A percentile compares a stretch with the other conserved stretches of the same genome.
Conservation (phyloP, 495 filamentous ascomycete species). For the Tuber umbilicatum region DNA sequence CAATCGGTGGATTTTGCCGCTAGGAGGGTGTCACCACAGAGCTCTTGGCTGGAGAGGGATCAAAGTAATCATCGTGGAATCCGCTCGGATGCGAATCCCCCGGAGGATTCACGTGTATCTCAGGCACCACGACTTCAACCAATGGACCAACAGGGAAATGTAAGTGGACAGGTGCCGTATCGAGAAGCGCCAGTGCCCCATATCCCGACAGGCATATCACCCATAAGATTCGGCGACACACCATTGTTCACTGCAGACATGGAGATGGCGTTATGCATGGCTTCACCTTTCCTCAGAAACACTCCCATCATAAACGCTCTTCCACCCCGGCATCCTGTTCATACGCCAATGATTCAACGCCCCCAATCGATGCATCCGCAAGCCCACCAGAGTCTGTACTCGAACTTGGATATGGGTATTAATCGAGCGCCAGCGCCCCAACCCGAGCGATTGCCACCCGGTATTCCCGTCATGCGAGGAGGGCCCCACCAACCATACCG, state of each 20-base stretch:
- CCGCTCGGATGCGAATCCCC: constrained; percentile 1
- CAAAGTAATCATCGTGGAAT: neutral
- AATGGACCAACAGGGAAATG: neutral
- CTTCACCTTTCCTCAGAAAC: constrained; percentile 2
- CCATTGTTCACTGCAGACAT: neutral
- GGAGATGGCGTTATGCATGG: constrained; percentile 1
- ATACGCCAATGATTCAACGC: constrained; percentile 2
- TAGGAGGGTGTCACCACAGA: neutral
- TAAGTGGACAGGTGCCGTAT: neutral
- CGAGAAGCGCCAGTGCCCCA: neutral
- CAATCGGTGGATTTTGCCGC: neutral
- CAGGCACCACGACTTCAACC: neutral
- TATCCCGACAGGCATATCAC: neutral
- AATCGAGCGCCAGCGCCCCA: neutral
- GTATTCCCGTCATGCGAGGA: neutral
- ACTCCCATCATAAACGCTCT: constrained; percentile 1
- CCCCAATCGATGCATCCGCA: neutral
- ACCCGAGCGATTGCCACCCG: neutral
- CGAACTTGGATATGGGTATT: neutral
- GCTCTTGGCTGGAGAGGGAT: neutral
- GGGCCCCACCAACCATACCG: constrained; percentile 3
- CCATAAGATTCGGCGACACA: neutral
- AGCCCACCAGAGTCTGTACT: neutral
- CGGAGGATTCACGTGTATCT: neutral
- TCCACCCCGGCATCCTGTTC: neutral